Percentiles rank a stretch among this genome's conserved stretches.
Evolutionary conservation across 2,329 filamentous ascomycete genomes (phyloP).

Genomic region (Cryphonectria parasitica): DNA sequence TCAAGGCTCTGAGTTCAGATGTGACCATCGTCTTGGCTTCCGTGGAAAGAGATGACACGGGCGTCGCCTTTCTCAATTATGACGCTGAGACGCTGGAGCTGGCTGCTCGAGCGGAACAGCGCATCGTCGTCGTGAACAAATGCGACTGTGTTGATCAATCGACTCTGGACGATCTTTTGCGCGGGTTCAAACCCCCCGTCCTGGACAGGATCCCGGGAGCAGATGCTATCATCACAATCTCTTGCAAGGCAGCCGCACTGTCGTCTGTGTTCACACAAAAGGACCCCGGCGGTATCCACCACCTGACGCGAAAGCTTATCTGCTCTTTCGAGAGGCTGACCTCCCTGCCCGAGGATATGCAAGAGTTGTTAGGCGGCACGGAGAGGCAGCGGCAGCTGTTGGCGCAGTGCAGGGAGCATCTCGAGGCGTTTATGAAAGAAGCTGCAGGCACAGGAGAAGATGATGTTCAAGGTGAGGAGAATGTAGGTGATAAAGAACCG

Average conservation of each 20-base stretch:
- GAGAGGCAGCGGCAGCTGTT: constrained; percentile 86
- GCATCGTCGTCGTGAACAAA: constrained; percentile 67
- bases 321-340: constrained; percentile 73
- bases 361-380: constrained; percentile 87
- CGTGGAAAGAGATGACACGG: constrained; percentile 56
- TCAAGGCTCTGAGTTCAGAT: constrained; percentile 81
- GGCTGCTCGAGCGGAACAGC: constrained; percentile 52
- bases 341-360: constrained; percentile 68
- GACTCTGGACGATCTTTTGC: constrained; percentile 44
- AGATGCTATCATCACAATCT: constrained; percentile 62
- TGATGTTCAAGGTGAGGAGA: constrained; percentile 34
- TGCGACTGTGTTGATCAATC: constrained; percentile 50
- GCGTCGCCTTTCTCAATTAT: constrained; percentile 49
- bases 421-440: constrained; percentile 70
- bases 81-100: constrained; percentile 60
- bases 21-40: constrained; percentile 82
- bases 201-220: constrained; percentile 42
- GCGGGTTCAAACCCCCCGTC: constrained; percentile 45
- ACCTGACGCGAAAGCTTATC: constrained; percentile 70
- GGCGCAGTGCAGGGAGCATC: constrained; percentile 69
- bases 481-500: constrained; percentile 51
- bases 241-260: constrained; percentile 67
- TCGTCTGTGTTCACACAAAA: constrained; percentile 29
- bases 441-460: constrained; percentile 56
- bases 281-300: constrained; percentile 69